Evolutionary conservation across 2,329 filamentous ascomycete genomes (phyloP).

Genomic region (Verticillium klebahnii): DNA sequence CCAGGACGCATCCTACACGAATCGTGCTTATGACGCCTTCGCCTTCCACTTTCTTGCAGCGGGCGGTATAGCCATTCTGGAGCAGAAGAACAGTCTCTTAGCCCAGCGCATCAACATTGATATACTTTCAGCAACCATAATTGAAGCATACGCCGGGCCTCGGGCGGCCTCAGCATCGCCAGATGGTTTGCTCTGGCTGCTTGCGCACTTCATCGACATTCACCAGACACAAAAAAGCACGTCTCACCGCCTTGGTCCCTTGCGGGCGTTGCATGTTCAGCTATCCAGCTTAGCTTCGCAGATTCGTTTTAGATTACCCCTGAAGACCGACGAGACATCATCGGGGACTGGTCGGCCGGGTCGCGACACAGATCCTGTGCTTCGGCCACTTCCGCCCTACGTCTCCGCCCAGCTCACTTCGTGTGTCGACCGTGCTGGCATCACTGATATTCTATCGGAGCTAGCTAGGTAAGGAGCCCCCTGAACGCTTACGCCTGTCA

Average conservation of each 20-base stretch:
- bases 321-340: slow-evolving; percentile 14
- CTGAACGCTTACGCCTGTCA: neutral
- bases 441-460: slow-evolving; percentile 36
- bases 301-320: slow-evolving; percentile 34
- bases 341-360: slow-evolving; percentile 15
- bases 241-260: slow-evolving; percentile 32
- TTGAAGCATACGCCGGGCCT: slow-evolving; percentile 25
- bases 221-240: slow-evolving; percentile 32
- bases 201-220: slow-evolving; percentile 63
- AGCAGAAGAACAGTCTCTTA: slow-evolving; percentile 31
- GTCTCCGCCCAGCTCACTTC: slow-evolving; percentile 63
- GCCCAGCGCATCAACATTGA: slow-evolving; percentile 31
- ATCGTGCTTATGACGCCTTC: slow-evolving; percentile 28
- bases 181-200: slow-evolving; percentile 54
- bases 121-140: slow-evolving; percentile 36
- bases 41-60: slow-evolving; percentile 30
- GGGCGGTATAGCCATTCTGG: slow-evolving; percentile 32
- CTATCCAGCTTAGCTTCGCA: slow-evolving; percentile 46
- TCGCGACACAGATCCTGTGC: slow-evolving; percentile 10
- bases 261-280: slow-evolving; percentile 50
- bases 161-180: slow-evolving; percentile 21
- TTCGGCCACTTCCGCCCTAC: slow-evolving; percentile 45
- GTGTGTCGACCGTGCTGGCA: slow-evolving; percentile 70
- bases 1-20: neutral
- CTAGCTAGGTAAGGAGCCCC: slow-evolving; percentile 1